Evolutionary conservation across 495 filamentous ascomycete species (phyloP), one percentile per base, ranked within the genome.

Genomic region (Articulospora tetracladia): DNA sequence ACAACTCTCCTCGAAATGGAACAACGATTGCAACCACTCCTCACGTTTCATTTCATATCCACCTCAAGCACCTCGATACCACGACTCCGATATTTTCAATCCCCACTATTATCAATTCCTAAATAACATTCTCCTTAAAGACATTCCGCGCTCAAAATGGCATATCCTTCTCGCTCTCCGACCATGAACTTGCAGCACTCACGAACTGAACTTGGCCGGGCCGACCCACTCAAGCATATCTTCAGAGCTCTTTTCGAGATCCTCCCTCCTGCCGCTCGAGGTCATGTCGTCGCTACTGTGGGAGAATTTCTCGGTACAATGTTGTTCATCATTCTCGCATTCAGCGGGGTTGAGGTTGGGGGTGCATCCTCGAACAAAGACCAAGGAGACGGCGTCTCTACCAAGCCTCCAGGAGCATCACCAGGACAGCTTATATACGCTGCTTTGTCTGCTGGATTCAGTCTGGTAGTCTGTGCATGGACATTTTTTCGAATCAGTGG

Each of bases 401-500:
- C 58, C 3, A 50, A 24, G 1, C 34, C 55, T 7, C 56, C 63
- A 20, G 34, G 58, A 53, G 23, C 50, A 12, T 47, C 51, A 3
- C 55, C 66, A 26, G 8, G 6, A 28, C 51, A 59, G 24, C 71
- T 96, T 30, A 71, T 93, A 13, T 96, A 87, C 69, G 87, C 93
- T 54, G 71, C 75, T 7, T 61, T 84, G 17, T 68, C 70, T 10
- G 83, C 84, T 63, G 82, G 83, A 7, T 85, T 88, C 63, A 81
- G 78, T 19, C 72, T 89, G 20, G 73, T 79, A 4, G 80, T 86
- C 46, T 86, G 82, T 56, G 82, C 79, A 1, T 89, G 86, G 85
- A 74, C 82, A 2, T 87, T 87, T 68, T 88, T 84, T 66, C 76
- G 85, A 2, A 83, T 88, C 58, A 81, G 76, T 57, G 84, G 85